phyloP scores from a whole-genome alignment of 2,329 filamentous ascomycete genomes.

The Stemphylium lycopersici region DNA sequence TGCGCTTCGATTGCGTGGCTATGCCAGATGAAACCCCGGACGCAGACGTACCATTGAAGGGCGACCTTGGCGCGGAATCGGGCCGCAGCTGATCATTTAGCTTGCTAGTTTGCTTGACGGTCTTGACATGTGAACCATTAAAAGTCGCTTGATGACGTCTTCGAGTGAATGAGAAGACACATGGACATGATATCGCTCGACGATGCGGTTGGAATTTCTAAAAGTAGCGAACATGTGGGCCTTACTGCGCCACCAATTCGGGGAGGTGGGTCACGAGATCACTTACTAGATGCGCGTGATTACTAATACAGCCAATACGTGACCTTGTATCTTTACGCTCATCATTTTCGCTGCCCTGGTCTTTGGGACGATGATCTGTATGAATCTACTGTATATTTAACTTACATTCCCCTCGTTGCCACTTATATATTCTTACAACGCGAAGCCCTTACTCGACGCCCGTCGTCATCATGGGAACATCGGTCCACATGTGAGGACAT shows the following conservation, averaged over 20 bases:
- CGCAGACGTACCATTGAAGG: constrained; percentile 4
- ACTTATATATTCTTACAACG: neutral
- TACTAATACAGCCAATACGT: no score
- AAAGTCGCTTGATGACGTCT: no score
- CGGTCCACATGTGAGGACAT: constrained; percentile 46
- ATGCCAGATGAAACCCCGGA: constrained; percentile 20
- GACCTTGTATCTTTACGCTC: no score
- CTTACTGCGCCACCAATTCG: neutral
- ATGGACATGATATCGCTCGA: no score
- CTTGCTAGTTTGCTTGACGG: neutral
- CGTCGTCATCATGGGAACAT: constrained; percentile 36
- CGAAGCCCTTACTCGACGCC: neutral
- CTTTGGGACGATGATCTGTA: no score
- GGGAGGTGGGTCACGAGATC: constrained; percentile 1
- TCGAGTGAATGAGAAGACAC: no score
- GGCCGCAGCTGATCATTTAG: constrained; percentile 8
- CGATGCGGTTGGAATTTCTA: no score
- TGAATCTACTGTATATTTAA: no score
- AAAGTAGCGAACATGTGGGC: no score
- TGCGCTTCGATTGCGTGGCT: constrained; percentile 12
- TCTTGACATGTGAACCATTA: neutral
- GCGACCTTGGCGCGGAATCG: constrained; percentile 14
- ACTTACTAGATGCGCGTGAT: constrained; percentile 1
- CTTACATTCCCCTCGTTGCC: neutral
- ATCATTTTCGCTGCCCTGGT: no score